phyloP scores from a whole-genome alignment of 805 yeast species.

The Ogataea parapolymorpha region DNA sequence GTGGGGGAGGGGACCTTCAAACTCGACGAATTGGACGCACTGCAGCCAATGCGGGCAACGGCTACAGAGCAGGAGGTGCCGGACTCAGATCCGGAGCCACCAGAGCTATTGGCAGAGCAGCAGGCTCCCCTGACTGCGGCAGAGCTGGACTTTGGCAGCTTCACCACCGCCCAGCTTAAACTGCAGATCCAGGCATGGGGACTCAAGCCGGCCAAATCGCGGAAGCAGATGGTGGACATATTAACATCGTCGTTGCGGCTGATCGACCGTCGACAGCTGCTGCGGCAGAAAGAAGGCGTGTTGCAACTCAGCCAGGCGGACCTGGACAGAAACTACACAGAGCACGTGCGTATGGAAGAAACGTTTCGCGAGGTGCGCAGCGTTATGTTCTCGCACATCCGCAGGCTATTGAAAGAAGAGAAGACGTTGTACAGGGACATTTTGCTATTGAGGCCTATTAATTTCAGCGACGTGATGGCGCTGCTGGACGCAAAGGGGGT shows the following conservation, averaged over 20 bases:
- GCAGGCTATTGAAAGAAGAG: conserved; percentile 16
- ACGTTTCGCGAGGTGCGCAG: conserved; percentile 8
- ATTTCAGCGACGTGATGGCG: conserved; percentile 16
- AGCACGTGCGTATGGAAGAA: conserved; percentile 10
- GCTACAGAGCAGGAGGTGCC: too few relatives aligned
- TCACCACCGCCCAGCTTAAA: conserved; percentile 19
- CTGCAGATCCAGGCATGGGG: conserved; percentile 35
- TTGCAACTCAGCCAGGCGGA: conserved; percentile 18
- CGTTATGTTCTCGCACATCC: conserved; percentile 18
- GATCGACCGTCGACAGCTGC: conserved; percentile 15
- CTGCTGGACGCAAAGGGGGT: conserved; percentile 16
- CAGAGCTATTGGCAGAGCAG: too few relatives aligned
- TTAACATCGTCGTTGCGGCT: conserved; percentile 24
- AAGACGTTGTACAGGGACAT: conserved; percentile 17
- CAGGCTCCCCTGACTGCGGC: neutral
- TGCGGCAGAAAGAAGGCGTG: conserved; percentile 2
- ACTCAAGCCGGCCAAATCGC: conserved; percentile 35
- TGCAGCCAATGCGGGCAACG: too few relatives aligned
- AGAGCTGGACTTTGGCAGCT: conserved; percentile 16
- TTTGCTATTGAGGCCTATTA: conserved; percentile 26
- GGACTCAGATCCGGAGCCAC: too few relatives aligned
- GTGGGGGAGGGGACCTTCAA: neutral
- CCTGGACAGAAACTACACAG: conserved; percentile 12
- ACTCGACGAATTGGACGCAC: too few relatives aligned
- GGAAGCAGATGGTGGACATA: conserved; percentile 33